Evolutionary conservation across 2,329 filamentous ascomycete genomes (phyloP), one percentile per base, ranked within the genome.

Genomic region (Thelonectria blattea): DNA sequence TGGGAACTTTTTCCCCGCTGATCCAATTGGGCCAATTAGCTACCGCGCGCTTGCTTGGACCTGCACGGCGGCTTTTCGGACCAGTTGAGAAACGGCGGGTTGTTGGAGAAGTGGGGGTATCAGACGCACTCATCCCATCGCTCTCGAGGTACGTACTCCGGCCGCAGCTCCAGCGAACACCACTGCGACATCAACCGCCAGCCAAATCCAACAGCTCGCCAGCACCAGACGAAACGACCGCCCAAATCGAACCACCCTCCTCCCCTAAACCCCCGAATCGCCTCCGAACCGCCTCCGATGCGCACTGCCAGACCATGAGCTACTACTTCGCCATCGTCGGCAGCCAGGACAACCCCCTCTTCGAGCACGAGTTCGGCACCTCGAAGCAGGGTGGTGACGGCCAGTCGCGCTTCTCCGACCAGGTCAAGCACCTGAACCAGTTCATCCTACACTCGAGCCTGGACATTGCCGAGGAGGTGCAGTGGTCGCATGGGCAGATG

Each of bases 241-340:
- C 27, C 27, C 27, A 30, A 10, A 30, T 22, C 45, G 43, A 32
- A 17, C 41, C 41, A 20, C 37, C 48, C 24, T 15, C 22, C 27
- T 45, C 9, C 8, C 4, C 24, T 11, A 39, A 30, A 20, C 30
- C 5, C 15, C 49, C 34, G 24, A n/a, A 52, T 57, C 17, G 48
- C 34, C n/a, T n/a, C n/a, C n/a, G n/a, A n/a, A n/a, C n/a, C n/a
- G n/a, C n/a, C 52, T 60, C 69, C 61, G 67, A 77, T 70, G 72
- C 70, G 62, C 63, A 65, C 37, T 59, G 63, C 68, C 59, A 59
- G 66, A 82, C 69, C 65, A 98, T 98, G 95, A 97, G 93, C 62
- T 99, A 98, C 84, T 97, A 97, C 82, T 98, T 99, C 80, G 91
- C 91, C 74, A 97, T 99, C 69, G 88, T 99, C 76, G 95, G 93